Evolutionary conservation across 306 rosid species (phyloP), one percentile per base, ranked within the genome.

Genomic region (Medicago ruthenica): DNA sequence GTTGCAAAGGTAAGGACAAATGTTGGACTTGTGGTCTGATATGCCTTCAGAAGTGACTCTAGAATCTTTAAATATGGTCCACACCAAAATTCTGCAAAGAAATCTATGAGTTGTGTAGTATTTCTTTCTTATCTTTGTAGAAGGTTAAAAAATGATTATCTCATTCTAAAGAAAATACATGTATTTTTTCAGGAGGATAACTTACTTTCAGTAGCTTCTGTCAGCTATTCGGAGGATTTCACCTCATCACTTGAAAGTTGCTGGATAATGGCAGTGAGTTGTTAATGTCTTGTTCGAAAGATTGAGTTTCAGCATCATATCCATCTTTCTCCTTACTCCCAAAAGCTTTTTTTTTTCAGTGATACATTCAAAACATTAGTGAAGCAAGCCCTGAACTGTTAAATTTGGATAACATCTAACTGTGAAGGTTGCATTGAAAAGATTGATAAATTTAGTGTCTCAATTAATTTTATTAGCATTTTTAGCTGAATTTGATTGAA

Each of bases 261-360:
- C 73, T 94, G 98, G 98, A 85, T 74, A 72, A 84, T 70, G 51
- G 50, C 83, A 4, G 98, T 94, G 73, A 86, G 98, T 85, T 73
- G 27, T 60, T 68, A 48, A 54, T 68, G n/a, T 16, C 61, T 45
- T 76, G 31, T 60, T 66, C 69, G 67, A 65, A 80, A 11, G 62
- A 44, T 78, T 75, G 1, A 71, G 72, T 55, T 24, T 60, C 9
- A 67, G 75, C 74, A 31, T 75, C 58, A 44, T 57, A 75, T 47
- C 31, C 24, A 68, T 16, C 59, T 36, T 17, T 47, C 63, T 15
- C 16, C 55, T 39, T 9, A 27, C 59, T 21, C 51, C 27, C 16
- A 0, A 20, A 74, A 12, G 36, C 18, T 10, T 13, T 1, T 27
- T 18, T 60, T 45, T 59, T n/a, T n/a, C 9, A 3, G 24, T 4